Conservation (phyloP, 768 basidiomycete genomes). For the Trametes meyenii region DNA sequence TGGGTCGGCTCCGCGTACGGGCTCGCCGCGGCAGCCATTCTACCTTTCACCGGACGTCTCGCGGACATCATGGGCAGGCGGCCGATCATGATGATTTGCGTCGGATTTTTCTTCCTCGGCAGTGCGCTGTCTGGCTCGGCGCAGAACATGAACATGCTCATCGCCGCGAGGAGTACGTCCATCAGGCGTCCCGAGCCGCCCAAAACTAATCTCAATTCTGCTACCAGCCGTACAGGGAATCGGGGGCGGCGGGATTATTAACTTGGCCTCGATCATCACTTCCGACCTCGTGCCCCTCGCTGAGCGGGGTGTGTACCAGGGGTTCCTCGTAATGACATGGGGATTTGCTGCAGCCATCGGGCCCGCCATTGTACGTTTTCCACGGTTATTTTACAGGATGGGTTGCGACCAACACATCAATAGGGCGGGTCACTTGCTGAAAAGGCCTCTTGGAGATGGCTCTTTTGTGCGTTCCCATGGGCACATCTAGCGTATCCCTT, state of each 20-base stretch:
- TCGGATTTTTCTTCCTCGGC: constrained; percentile 42
- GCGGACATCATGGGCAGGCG: constrained; percentile 37
- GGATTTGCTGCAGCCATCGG: constrained; percentile 25
- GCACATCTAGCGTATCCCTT: no score
- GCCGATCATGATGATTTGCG: constrained; percentile 34
- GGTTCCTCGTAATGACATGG: constrained; percentile 24
- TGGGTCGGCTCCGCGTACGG: constrained; percentile 39
- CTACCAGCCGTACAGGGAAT: constrained; percentile 34
- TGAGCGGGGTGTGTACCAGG: constrained; percentile 38
- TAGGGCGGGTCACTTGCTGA: constrained; percentile 32
- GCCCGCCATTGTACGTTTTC: constrained; percentile 26
- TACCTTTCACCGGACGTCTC: constrained; percentile 31
- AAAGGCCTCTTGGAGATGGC: constrained; percentile 22
- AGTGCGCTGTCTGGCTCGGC: constrained; percentile 44
- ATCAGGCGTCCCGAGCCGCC: no score
- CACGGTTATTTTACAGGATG: no score
- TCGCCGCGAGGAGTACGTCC: constrained; percentile 38
- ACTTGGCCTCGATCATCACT: constrained; percentile 28
- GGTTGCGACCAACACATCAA: background rate
- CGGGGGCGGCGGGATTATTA: constrained; percentile 30
- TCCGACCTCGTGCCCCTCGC: constrained; percentile 32
- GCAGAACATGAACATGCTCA: constrained; percentile 43
- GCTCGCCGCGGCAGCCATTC: constrained; percentile 38
- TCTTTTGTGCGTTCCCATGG: constrained; percentile 20
- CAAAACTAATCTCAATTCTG: no score